Evolutionary conservation across 2,329 filamentous ascomycete genomes (phyloP).

Genomic region (Zasmidium cellare): DNA sequence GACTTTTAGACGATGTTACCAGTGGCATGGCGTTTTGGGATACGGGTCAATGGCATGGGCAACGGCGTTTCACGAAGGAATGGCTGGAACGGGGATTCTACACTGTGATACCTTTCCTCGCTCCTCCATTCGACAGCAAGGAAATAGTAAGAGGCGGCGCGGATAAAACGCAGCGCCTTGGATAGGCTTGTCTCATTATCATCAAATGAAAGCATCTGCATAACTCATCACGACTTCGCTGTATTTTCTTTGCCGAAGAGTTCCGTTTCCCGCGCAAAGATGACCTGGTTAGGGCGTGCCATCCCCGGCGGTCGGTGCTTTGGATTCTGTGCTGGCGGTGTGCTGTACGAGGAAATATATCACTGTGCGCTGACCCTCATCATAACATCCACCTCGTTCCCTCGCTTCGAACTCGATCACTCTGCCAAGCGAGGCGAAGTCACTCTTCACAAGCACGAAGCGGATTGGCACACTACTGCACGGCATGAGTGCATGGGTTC

Average conservation of each 20-base stretch:
- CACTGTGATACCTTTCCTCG: constrained; percentile 18
- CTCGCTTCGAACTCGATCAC: too few relatives aligned
- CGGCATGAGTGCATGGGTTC: neutral
- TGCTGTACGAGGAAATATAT: neutral
- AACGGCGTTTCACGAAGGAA: constrained; percentile 17
- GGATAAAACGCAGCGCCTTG: neutral
- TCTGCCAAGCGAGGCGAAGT: neutral
- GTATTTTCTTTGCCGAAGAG: neutral
- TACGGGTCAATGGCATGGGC: constrained; percentile 11
- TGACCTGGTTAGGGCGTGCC: neutral
- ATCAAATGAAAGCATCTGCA: neutral
- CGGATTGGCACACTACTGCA: neutral
- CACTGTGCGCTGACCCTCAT: too few relatives aligned
- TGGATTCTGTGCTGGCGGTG: neutral
- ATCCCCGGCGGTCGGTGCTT: neutral
- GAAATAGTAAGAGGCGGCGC: neutral
- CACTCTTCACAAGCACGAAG: neutral
- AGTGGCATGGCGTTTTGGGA: constrained; percentile 9
- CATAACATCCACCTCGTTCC: too few relatives aligned
- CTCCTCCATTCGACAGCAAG: constrained; percentile 11
- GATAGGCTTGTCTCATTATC: too few relatives aligned
- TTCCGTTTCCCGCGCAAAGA: neutral
- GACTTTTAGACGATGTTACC: constrained; percentile 71
- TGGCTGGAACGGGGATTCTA: constrained; percentile 6
- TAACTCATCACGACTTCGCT: neutral